Conservation (phyloP, 2,329 filamentous ascomycete genomes). For the Penicillium sp. region DNA sequence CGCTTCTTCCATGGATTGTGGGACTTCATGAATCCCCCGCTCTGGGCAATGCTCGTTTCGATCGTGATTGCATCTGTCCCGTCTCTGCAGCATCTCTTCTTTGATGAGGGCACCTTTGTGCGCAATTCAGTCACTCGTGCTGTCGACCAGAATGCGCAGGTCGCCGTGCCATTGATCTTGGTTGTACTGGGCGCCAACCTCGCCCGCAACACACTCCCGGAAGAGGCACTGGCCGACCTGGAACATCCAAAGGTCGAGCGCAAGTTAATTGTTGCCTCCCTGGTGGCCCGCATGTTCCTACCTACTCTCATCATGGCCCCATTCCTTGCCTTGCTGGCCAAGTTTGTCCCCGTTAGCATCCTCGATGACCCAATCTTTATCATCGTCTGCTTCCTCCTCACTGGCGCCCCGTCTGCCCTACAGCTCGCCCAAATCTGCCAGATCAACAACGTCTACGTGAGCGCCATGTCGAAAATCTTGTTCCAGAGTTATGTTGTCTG, state of each 20-base stretch:
- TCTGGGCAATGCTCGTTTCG: constrained; percentile 95
- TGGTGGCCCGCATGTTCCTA: constrained; percentile 85
- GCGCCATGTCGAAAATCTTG: constrained; percentile 83
- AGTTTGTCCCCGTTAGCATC: constrained; percentile 87
- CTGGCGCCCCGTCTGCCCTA: constrained; percentile 84
- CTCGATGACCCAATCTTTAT: constrained; percentile 97
- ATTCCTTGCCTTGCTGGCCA: constrained; percentile 76
- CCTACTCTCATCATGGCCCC: constrained; percentile 91
- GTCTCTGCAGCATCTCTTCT: constrained; percentile 74
- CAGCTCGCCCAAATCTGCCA: constrained; percentile 98
- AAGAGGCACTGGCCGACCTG: constrained; percentile 57
- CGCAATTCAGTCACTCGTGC: constrained; percentile 89
- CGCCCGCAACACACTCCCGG: constrained; percentile 78
- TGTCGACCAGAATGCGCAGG: constrained; percentile 74
- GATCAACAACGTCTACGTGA: constrained; percentile 93
- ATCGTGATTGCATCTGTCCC: constrained; percentile 87
- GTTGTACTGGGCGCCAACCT: constrained; percentile 94
- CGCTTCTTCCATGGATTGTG: constrained; percentile 64
- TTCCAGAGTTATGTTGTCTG: constrained; percentile 97
- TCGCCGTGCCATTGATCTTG: constrained; percentile 89
- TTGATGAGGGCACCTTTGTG: constrained; percentile 79
- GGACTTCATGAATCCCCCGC: constrained; percentile 96
- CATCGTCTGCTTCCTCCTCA: constrained; percentile 93
- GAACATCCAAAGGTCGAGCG: constrained; percentile 65
- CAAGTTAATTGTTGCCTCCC: constrained; percentile 75